phyloP scores from a whole-genome alignment of 1,284 basidiomycete species.

The Ganoderma lingzhi region DNA sequence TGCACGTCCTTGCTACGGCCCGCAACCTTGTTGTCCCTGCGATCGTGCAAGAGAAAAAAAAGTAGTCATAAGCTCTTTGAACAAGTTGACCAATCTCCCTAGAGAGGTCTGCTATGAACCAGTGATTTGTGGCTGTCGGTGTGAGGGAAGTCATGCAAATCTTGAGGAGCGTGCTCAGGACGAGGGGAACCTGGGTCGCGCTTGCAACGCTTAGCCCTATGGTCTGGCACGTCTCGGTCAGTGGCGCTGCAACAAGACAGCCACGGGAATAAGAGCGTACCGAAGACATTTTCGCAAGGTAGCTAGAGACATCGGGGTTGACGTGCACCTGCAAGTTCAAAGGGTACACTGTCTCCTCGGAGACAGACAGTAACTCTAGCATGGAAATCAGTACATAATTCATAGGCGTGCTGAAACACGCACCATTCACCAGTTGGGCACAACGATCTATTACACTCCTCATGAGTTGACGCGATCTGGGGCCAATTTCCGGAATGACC shows the following conservation, averaged over 20 bases:
- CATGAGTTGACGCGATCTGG: conserved; percentile 50
- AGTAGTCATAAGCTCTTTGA: conserved; percentile 54
- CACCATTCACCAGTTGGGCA: conserved; percentile 28
- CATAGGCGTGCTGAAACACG: background rate
- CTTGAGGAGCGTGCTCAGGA: conserved; percentile 55
- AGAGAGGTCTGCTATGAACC: conserved; percentile 57
- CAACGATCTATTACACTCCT: conserved; percentile 54
- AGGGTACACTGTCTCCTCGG: conserved; percentile 14
- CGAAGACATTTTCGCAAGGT: conserved; percentile 10
- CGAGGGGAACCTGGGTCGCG: conserved; percentile 49
- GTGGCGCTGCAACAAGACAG: background rate
- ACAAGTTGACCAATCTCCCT: conserved; percentile 49
- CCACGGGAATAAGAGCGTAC: conserved; percentile 11
- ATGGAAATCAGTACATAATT: background rate
- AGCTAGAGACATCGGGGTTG: background rate
- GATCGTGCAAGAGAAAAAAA: conserved; percentile 50
- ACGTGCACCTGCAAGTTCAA: conserved; percentile 9
- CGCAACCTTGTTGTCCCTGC: conserved; percentile 47
- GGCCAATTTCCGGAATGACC: conserved; percentile 33
- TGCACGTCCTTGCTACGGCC: conserved; percentile 50
- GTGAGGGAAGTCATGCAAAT: conserved; percentile 51
- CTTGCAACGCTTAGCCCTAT: conserved; percentile 7
- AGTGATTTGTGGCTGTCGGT: conserved; percentile 51
- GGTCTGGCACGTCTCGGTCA: background rate
- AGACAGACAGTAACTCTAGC: conserved; percentile 1